These are phyloP conservation scores for Babesia bovis DNA, from an alignment of 169 alveolate genomes.

Conservation along the genomic window DNA sequence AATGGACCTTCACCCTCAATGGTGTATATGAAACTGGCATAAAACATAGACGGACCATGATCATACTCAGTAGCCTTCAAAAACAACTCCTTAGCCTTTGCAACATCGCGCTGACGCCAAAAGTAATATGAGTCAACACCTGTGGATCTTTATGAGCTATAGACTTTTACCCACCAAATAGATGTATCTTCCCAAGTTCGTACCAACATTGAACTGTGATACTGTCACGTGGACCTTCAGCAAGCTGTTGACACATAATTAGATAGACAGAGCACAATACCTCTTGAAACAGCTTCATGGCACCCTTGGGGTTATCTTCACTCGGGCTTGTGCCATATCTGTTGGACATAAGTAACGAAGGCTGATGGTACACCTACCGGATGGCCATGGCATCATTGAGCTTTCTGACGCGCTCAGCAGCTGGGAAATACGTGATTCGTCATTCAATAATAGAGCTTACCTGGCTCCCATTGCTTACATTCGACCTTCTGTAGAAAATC, in stretches of 20 bases:
- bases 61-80: conserved; percentile 43
- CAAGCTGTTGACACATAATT: conserved; percentile 1
- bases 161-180: conserved; percentile 26
- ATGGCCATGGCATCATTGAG: conserved; percentile 36
- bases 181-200: conserved; percentile 49
- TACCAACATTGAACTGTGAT: conserved; percentile 47
- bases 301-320: conserved; percentile 12
- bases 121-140: conserved; percentile 25
- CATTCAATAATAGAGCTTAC: background rate
- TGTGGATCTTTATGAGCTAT: background rate
- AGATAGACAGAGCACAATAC: conserved; percentile 13
- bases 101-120: conserved; percentile 29
- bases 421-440: background rate
- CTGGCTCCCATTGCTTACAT: background rate
- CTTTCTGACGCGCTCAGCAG: background rate
- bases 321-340: conserved; percentile 44
- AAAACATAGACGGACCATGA: conserved; percentile 37
- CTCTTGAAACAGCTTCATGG: conserved; percentile 38
- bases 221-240: conserved; percentile 37
- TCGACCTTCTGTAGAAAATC: background rate
- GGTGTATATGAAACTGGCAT: conserved; percentile 42
- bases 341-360: background rate
- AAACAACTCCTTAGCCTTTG: conserved; percentile 39
- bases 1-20: conserved; percentile 6
- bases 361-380: conserved; percentile 13